Evolutionary conservation across 805 yeast species (phyloP).

Genomic region (Kuraishia floccosa): DNA sequence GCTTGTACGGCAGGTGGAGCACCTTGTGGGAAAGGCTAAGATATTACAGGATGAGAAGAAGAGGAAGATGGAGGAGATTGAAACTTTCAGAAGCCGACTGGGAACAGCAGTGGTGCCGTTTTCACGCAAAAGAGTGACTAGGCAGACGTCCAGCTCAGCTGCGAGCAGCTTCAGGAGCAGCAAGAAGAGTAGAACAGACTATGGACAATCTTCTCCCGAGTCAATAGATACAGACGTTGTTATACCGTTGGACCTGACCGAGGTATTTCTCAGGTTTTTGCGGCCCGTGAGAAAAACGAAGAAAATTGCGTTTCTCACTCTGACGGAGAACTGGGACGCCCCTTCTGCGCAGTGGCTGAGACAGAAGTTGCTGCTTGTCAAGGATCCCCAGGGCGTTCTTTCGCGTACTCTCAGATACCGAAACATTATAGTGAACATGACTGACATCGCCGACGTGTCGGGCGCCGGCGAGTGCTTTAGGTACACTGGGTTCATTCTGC

Average conservation of each 20-base stretch:
- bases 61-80: constrained; percentile 26
- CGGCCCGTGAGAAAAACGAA: not conserved
- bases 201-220: not conserved
- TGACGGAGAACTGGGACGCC: constrained; percentile 36
- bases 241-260: not conserved
- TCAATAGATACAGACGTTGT: not conserved
- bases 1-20: constrained; percentile 19
- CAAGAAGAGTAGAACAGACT: not conserved
- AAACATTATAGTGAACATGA: constrained; percentile 20
- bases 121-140: constrained; percentile 12
- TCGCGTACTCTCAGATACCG: constrained; percentile 15
- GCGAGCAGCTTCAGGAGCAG: no score
- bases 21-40: constrained; percentile 13
- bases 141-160: constrained; percentile 7
- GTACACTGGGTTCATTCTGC: constrained; percentile 29
- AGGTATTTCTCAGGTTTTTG: not conserved
- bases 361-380: constrained; percentile 26
- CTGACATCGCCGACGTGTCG: constrained; percentile 29
- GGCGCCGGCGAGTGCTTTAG: constrained; percentile 24
- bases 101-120: constrained; percentile 13
- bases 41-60: constrained; percentile 17
- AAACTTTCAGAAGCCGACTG: constrained; percentile 10
- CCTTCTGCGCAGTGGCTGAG: constrained; percentile 37
- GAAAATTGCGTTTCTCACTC: constrained; percentile 18
- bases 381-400: constrained; percentile 18